These are phyloP conservation scores for Xenoacremonium recifei DNA, from an alignment of 2,329 filamentous ascomycete species.

Conservation along the genomic window DNA sequence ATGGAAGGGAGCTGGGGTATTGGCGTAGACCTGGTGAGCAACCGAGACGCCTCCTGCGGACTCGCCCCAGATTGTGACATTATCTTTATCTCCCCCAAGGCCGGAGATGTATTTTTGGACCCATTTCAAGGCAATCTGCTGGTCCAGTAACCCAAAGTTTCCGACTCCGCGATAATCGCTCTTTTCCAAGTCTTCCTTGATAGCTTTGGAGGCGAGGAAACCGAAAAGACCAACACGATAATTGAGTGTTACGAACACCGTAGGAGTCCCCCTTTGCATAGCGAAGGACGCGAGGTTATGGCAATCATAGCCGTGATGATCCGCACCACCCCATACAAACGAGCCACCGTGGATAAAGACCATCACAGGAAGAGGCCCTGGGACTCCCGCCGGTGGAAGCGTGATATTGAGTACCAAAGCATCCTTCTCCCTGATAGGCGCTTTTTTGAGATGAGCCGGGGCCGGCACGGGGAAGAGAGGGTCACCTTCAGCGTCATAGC, in stretches of 20 bases:
- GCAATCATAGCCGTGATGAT: too few relatives aligned
- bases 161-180: neutral
- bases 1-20: conserved; percentile 9
- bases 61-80: conserved; percentile 3
- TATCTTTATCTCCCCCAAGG: neutral
- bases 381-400: too few relatives aligned
- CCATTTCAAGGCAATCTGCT: conserved; percentile 4
- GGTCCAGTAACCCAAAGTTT: conserved; percentile 3
- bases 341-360: too few relatives aligned
- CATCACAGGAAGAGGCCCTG: too few relatives aligned
- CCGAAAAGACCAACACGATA: conserved; percentile 6
- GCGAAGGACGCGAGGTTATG: too few relatives aligned
- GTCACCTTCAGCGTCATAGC: too few relatives aligned
- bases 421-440: too few relatives aligned
- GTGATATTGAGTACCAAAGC: too few relatives aligned
- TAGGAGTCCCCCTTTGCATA: neutral
- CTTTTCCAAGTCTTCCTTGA: neutral
- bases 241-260: conserved; percentile 2
- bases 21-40: neutral
- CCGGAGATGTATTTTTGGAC: conserved; percentile 1
- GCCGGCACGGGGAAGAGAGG: too few relatives aligned
- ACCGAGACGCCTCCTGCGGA: conserved; percentile 4
- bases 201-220: conserved; percentile 1
- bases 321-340: too few relatives aligned
- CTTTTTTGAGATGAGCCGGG: too few relatives aligned